Percentiles rank a stretch among this genome's conserved stretches.
Evolutionary conservation across 495 filamentous ascomycete species (phyloP).

Genomic region (Neurospora sp.): DNA sequence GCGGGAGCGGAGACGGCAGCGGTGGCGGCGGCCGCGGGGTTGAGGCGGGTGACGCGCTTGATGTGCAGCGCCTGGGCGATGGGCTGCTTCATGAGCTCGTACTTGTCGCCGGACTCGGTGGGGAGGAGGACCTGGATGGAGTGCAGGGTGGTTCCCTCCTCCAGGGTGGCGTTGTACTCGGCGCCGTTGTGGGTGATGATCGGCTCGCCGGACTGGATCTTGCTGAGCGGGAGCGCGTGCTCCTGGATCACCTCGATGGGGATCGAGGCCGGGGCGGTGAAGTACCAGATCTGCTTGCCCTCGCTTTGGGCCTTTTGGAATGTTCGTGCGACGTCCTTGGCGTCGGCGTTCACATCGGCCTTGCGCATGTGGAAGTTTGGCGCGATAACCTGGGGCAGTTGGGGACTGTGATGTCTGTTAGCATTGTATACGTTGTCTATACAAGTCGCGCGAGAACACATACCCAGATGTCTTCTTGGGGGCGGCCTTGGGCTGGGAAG

Average conservation of each 20-base stretch:
- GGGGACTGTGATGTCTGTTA: constrained; percentile 9
- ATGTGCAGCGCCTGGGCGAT: constrained; percentile 35
- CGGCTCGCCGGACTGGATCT: constrained; percentile 23
- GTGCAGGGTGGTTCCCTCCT: constrained; percentile 24
- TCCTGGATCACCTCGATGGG: constrained; percentile 39
- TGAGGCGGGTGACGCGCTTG: constrained; percentile 32
- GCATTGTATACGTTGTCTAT: not conserved
- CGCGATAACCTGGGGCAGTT: constrained; percentile 13
- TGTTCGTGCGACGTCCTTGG: constrained; percentile 26
- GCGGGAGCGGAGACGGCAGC: too few relatives aligned
- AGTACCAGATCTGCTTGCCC: constrained; percentile 44
- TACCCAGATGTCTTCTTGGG: constrained; percentile 17
- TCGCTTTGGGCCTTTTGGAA: constrained; percentile 34
- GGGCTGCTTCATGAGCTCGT: constrained; percentile 27
- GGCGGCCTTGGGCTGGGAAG: constrained; percentile 11
- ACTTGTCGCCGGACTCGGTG: constrained; percentile 28
- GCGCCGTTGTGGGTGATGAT: constrained; percentile 32
- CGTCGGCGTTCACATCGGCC: constrained; percentile 21
- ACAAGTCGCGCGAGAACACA: not conserved
- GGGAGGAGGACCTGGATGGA: constrained; percentile 37
- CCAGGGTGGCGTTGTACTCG: constrained; percentile 28
- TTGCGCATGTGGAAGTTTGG: constrained; percentile 24
- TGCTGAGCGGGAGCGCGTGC: constrained; percentile 32
- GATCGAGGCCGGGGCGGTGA: constrained; percentile 37
- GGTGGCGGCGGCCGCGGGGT: constrained; percentile 16